Base-by-base conservation (phyloP, 2,329 filamentous ascomycete species). In the Alternaria novae-zelandiae region DNA sequence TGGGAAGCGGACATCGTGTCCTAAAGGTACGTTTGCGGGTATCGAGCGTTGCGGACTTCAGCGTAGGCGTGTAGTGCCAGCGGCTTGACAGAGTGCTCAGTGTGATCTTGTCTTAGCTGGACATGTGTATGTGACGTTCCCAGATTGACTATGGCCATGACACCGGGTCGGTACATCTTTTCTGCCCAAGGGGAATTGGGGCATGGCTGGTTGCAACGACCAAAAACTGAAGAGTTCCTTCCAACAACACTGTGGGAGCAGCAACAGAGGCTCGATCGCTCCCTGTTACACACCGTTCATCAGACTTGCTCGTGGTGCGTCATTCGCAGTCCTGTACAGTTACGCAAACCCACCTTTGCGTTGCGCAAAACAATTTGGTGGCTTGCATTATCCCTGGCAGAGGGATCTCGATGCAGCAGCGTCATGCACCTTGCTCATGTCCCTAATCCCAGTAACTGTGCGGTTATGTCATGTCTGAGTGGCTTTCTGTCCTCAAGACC, bases 401-500 rank as follows among this genome's bases (percentile, higher is more conserved):
- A 61, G 32, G 36, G 59, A 32, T 45, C 41, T 23, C 20, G n/a
- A n/a, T 36, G 50, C 49, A 44, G 54, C 36, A 54, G 49, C 60
- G 60, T 30, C 43, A 54, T 59, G 56, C 60, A 54, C 30, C 17
- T 46, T 49, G 30, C 25, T 30, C 45, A 54, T 50, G 20, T 50
- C 44, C 49, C 56, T 41, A 17, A 44, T 30, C 28, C 17, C 47
- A 54, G 47, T 55, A 50, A 17, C 23, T 43, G 44, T 44, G 44
- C 43, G 44, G 25, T 59, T 63, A 59, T 59, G 60, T 63, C 60
- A 63, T 63, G 25, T 44, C 11, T 20, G 43, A 47, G 32, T 25
- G 30, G 55, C 43, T 41, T 49, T 32, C 49, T 47, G 25, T 11
- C n/a, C 28, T 26, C 43, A 20, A 54, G 32, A 25, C 45, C 43